Evolutionary conservation across 169 alveolate species (phyloP).

Genomic region (Nephromyces sp.): DNA sequence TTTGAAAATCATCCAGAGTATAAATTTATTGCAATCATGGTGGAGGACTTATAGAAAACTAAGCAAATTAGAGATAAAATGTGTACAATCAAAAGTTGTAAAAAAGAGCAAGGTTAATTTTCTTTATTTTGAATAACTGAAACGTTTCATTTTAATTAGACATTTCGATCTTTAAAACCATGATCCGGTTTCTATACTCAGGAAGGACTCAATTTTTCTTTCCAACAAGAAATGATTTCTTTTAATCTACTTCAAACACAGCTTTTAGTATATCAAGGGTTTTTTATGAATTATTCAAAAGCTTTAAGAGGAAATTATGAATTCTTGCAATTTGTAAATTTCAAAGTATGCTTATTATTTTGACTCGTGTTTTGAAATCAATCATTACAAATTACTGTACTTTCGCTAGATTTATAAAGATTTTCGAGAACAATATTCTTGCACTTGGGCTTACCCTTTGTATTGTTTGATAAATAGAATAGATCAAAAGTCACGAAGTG

Average conservation of each 20-base stretch:
- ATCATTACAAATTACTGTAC: neutral
- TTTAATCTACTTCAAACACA: neutral
- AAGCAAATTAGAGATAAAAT: too few relatives aligned
- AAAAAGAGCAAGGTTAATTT: too few relatives aligned
- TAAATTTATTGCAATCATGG: too few relatives aligned
- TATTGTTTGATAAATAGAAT: conserved; percentile 28
- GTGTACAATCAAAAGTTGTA: too few relatives aligned
- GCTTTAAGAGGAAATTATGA: neutral
- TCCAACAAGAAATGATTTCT: neutral
- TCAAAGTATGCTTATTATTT: too few relatives aligned
- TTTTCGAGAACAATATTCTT: conserved; percentile 46
- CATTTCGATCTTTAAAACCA: too few relatives aligned
- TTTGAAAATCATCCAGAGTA: too few relatives aligned
- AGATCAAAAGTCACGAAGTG: conserved; percentile 6
- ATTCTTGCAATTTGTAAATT: neutral
- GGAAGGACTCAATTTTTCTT: neutral
- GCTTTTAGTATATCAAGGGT: neutral
- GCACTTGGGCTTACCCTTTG: conserved; percentile 56
- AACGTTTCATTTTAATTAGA: too few relatives aligned
- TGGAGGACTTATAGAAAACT: too few relatives aligned
- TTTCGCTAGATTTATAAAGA: conserved; percentile 21
- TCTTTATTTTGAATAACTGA: too few relatives aligned
- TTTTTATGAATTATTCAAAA: neutral
- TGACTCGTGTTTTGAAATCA: too few relatives aligned
- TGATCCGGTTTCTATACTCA: neutral